Evolutionary conservation across 176 grass and related monocot genomes (phyloP).

Genomic region (Raddia guianensis): DNA sequence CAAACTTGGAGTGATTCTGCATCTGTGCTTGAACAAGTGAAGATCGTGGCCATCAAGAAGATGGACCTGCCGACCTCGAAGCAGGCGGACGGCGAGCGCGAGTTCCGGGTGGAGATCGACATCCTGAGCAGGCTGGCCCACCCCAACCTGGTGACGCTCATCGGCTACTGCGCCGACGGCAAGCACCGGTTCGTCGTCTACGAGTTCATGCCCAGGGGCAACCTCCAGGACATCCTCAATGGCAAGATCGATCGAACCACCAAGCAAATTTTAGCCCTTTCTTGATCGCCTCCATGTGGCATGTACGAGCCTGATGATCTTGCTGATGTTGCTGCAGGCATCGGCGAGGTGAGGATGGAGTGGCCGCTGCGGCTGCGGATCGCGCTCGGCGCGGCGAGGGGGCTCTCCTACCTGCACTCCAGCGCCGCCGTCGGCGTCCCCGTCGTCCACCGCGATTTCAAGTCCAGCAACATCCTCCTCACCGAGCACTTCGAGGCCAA

Average conservation of each 20-base stretch:
- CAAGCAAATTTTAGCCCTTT: background rate
- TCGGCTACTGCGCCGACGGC: conserved; percentile 96
- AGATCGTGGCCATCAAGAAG: conserved; percentile 97
- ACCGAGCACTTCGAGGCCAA: conserved; percentile 75
- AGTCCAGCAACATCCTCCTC: conserved; percentile 95
- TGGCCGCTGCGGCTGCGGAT: conserved; percentile 78
- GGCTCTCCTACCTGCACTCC: conserved; percentile 87
- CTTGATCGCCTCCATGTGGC: background rate
- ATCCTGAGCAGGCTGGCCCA: conserved; percentile 94
- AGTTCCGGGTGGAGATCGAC: conserved; percentile 98
- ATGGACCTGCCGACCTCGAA: conserved; percentile 79
- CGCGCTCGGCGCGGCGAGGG: conserved; percentile 87
- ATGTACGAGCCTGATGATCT: too few species aligned
- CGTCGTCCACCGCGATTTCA: conserved; percentile 97
- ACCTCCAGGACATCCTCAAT: conserved; percentile 85
- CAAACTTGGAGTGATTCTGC: background rate
- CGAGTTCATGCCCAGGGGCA: conserved; percentile 93
- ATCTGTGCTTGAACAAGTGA: background rate
- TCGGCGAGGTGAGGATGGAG: conserved; percentile 74
- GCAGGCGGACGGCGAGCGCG: conserved; percentile 83
- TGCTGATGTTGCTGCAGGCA: conserved; percentile 29
- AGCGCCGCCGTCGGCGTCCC: conserved; percentile 80
- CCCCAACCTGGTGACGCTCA: conserved; percentile 82
- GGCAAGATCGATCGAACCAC: conserved; percentile 23
- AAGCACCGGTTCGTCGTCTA: conserved; percentile 96